Base-by-base conservation (phyloP, 1,139 yeast species). In the Kodamaea ohmeri region DNA sequence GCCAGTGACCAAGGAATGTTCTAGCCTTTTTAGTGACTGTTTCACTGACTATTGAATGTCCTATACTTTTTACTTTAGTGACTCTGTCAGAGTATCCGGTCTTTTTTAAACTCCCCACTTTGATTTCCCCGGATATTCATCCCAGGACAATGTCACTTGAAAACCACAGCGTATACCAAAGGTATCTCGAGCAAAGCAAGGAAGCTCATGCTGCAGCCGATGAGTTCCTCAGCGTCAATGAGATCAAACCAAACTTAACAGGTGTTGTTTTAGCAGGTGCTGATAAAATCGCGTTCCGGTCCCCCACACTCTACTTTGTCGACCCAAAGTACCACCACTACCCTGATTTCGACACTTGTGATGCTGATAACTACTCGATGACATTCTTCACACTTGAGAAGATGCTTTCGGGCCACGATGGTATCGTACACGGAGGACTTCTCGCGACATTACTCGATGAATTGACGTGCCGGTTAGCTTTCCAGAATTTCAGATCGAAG, bases 391-490 rank as follows among this genome's bases (percentile, higher is more conserved):
- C 65, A 36, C 52, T 76, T 27, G 82, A 80, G 1, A 52, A 61
- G 7, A 56, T 59, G 40, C 56, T 76, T 16, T 64, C 76, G 0
- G 79, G 80, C 1, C 81, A 76, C 51, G 57, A 62, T 9, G 71
- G 71, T 4, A 71, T 76, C 5, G 67, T 76, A n/a, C 81, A 76
- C 49, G 82, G 81, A 1, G 81, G 82, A 0, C 60, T 76, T 29
- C 57, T 73, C 33, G 80, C 80, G 2, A 73, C 80, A 0, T 55
- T 76, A 19, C 58, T 76, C 35, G 81, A 76, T 48, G 81, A 76
- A 47, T 61, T 70, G 35, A 72, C 78, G 4, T 76, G 80, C 43
- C 59, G 78, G 17, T 62, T 74, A 31, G 79, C 73, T 1, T 70
- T 76, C 49, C 73, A 74, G 34, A 67, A 73, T 45, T 66, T 67